Conservation (phyloP, 2,329 filamentous ascomycete species). For the Neodidymelliopsis sp. region DNA sequence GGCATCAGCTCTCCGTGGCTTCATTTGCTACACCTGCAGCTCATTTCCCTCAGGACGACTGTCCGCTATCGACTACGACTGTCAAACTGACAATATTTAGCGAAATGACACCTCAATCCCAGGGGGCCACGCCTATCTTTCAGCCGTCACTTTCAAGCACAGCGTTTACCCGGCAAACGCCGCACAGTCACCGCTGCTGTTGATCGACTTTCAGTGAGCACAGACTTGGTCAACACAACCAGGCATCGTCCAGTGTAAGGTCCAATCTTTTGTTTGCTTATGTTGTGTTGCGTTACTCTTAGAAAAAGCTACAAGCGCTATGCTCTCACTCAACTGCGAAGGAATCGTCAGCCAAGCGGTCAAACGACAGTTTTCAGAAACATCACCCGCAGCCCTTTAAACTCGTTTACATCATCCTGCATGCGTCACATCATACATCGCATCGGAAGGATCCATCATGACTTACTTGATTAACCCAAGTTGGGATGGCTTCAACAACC, state of each 20-base stretch:
- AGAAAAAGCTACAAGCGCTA: neutral
- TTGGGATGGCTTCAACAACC: neutral
- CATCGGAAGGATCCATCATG: neutral
- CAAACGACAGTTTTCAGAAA: constrained; percentile 3
- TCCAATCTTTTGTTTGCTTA: neutral
- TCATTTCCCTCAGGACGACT: neutral
- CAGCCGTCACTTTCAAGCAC: neutral
- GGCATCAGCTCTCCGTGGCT: neutral
- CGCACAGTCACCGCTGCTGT: neutral
- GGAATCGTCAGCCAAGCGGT: constrained; percentile 7
- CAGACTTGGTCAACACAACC: neutral
- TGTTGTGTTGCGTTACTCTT: no score
- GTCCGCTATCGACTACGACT: neutral
- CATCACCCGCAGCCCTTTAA: neutral
- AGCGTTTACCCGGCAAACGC: neutral
- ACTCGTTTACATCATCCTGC: constrained; percentile 7
- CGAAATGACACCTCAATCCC: constrained; percentile 4
- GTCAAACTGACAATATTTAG: neutral
- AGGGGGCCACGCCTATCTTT: neutral
- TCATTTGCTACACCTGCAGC: neutral
- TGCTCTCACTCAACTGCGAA: neutral
- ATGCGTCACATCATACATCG: neutral
- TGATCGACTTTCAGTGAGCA: neutral
- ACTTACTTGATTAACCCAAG: neutral
- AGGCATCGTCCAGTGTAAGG: neutral